Evolutionary conservation across 2,329 filamentous ascomycete species (phyloP).

Genomic region (Lasiodiplodia theobromae): DNA sequence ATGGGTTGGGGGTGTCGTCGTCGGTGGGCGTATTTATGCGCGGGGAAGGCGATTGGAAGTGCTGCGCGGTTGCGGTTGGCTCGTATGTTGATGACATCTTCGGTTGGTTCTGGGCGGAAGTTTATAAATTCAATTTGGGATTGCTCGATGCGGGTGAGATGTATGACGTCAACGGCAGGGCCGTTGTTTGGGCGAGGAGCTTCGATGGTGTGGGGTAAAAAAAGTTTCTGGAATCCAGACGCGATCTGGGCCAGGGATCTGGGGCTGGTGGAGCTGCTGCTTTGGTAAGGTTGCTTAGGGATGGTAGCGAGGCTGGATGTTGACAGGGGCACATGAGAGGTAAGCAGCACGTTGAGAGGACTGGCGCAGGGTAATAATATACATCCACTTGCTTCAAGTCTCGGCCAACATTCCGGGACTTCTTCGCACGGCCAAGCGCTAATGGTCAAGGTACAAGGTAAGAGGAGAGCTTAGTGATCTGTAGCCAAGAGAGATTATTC

Average conservation of each 20-base stretch:
- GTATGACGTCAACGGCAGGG: constrained; percentile 18
- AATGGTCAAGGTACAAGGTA: neutral
- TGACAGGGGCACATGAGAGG: neutral
- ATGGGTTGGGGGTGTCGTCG: neutral
- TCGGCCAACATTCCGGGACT: constrained; percentile 9
- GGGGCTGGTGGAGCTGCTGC: neutral
- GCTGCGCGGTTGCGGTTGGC: neutral
- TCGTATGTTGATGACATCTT: neutral
- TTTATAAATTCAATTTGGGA: too few relatives aligned
- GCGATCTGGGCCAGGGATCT: neutral
- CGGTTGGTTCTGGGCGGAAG: neutral
- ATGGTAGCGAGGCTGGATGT: neutral
- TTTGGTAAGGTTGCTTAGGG: neutral
- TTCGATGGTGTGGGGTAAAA: neutral
- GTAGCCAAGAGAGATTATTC: constrained; percentile 11
- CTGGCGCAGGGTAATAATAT: constrained; percentile 8
- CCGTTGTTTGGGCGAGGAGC: neutral
- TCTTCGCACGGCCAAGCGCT: constrained; percentile 22
- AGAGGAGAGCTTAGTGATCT: constrained; percentile 10
- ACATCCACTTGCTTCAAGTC: constrained; percentile 1
- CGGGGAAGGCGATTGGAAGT: neutral
- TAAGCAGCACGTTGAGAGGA: neutral
- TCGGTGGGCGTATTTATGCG: neutral
- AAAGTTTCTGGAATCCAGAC: constrained; percentile 4
- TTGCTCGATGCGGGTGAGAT: constrained; percentile 2